These are phyloP conservation scores for Phytopythium ostracodes DNA, from an alignment of 352 stramenopile genomes.

Conservation along the genomic window DNA sequence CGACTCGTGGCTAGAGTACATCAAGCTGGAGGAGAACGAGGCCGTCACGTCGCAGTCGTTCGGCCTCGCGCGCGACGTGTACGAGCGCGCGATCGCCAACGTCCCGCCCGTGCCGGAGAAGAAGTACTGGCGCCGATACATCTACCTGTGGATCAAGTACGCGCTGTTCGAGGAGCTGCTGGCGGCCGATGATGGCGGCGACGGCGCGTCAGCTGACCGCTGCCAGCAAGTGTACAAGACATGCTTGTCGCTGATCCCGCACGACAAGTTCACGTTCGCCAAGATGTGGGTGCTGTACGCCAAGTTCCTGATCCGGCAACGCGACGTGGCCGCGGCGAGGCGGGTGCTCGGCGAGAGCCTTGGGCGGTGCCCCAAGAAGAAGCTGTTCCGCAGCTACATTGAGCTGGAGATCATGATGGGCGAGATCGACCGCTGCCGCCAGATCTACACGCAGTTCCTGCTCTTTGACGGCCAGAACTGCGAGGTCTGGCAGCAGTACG, in stretches of 20 bases:
- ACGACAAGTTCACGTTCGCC: constrained; percentile 96
- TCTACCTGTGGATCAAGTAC: constrained; percentile 99
- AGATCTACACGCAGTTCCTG: constrained; percentile 86
- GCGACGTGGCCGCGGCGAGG: constrained; percentile 89
- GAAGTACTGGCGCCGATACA: constrained; percentile 97
- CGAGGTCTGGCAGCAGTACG: constrained; percentile 94
- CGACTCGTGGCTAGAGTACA: constrained; percentile 99
- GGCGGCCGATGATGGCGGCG: constrained; percentile 53
- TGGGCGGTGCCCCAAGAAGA: constrained; percentile 91
- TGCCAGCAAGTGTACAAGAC: constrained; percentile 94
- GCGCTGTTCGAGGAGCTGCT: constrained; percentile 97
- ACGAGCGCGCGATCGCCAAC: constrained; percentile 94
- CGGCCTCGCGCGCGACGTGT: constrained; percentile 90
- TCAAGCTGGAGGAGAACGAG: constrained; percentile 95
- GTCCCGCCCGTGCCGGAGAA: constrained; percentile 95
- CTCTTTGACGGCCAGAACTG: constrained; percentile 88
- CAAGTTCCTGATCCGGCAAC: constrained; percentile 95
- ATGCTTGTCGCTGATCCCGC: constrained; percentile 93
- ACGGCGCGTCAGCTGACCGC: constrained; percentile 43
- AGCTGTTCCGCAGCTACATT: constrained; percentile 92
- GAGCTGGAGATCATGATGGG: constrained; percentile 97
- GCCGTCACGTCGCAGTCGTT: constrained; percentile 49
- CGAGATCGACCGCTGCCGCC: constrained; percentile 96
- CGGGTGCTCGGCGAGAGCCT: constrained; percentile 93
- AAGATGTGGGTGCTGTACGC: constrained; percentile 99